Base-by-base conservation (phyloP, 345 rosid species). In the Heritiera littoralis region DNA sequence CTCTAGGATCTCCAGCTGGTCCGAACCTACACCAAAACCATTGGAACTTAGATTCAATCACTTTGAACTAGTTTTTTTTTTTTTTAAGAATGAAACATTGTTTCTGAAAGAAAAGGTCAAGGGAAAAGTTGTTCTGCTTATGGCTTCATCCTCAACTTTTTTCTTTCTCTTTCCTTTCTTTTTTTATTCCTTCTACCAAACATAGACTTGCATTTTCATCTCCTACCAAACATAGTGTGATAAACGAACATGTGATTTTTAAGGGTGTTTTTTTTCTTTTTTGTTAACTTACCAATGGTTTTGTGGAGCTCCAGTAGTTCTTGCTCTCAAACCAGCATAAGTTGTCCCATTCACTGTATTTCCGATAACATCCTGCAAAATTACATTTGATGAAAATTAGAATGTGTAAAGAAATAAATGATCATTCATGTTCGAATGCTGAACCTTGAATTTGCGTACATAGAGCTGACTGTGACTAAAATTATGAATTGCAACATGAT, bases 291-390 rank as follows among this genome's bases (percentile, higher is more conserved):
- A 95, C 99, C 99, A 96, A 80, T 96, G 99, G 84, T 96, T 94
- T 88, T 96, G 99, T 10, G 98, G 99, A 68, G 98, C 99, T 74
- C 99, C 99, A 0, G 98, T 96, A 61, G 99, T 96, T 82, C 99
- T 85, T 79, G 94, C 97, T 89, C 99, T 90, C 72, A 94, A 72
- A 79, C 99, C 99, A 63, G 97, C 97, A 82, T 96, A 96, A 11
- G 97, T 94, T 35, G 99, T 96, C 7, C 99, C 98, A 79, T 96
- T 96, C 63, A 96, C 98, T 0, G 99, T 45, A 66, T 94, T 88
- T 60, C 97, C 99, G 4, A 96, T 86, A 55, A 96, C 97, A 84
- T 94, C 92, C 99, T 96, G 94, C 75, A 80, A 46, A 78, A 56
- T 67, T 20, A 56, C 65, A 40, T 78, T 55, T 23, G 75, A 67